Percentiles rank a stretch among this genome's conserved stretches.
Conservation (phyloP, 1,139 yeast genomes). For the Sugiyamaella novakii region DNA sequence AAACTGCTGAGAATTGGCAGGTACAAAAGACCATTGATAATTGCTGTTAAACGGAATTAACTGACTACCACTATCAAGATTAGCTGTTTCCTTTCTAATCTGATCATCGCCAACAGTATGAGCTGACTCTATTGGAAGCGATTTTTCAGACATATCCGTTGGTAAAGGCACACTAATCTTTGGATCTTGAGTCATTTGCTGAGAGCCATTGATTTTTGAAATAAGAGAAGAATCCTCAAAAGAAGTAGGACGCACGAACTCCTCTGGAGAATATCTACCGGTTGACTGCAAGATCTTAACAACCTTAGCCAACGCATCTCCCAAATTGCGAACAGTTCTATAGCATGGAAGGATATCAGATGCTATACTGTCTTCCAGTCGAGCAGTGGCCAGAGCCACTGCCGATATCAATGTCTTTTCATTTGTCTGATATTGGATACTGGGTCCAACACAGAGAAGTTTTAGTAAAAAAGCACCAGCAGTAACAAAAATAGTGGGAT, state of each 20-base stretch:
- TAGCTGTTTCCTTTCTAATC: not conserved
- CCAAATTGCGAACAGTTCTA: slow-evolving; percentile 28
- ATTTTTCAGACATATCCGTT: not conserved
- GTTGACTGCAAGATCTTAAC: slow-evolving; percentile 6
- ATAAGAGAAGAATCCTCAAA: not conserved
- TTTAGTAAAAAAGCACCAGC: slow-evolving; percentile 34
- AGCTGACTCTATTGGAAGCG: slow-evolving; percentile 3
- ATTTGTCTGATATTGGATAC: slow-evolving; percentile 22
- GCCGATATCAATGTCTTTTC: slow-evolving; percentile 24
- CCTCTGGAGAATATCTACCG: not conserved
- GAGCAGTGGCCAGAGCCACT: slow-evolving; percentile 23
- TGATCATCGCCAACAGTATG: not conserved
- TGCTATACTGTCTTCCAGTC: slow-evolving; percentile 22
- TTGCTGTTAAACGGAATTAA: slow-evolving; percentile 1
- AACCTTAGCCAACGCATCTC: slow-evolving; percentile 26
- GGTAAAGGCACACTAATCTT: not conserved
- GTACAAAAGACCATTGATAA: slow-evolving; percentile 22
- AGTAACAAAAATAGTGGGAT: slow-evolving; percentile 35
- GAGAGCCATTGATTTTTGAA: not conserved
- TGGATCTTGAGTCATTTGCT: not conserved
- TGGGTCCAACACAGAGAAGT: slow-evolving; percentile 27
- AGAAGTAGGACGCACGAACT: not conserved
- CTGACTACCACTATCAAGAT: not conserved
- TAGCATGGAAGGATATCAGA: slow-evolving; percentile 30
- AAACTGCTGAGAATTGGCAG: slow-evolving; percentile 13